Base-by-base conservation (phyloP, 345 rosid species). In the Gossypium longicalyx region DNA sequence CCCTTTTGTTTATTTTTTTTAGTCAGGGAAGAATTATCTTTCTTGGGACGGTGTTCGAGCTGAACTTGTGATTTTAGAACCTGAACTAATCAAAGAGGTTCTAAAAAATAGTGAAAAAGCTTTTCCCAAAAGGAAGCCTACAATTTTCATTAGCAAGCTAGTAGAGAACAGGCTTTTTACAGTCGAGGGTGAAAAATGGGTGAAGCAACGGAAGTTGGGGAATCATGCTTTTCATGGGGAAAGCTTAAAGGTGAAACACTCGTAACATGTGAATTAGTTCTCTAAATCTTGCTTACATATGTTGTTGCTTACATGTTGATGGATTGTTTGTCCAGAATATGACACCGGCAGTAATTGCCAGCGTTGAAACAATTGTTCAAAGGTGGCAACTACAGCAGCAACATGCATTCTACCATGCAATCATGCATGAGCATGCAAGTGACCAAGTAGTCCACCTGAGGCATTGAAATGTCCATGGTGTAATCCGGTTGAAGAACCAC, bases 201-300 rank as follows among this genome's bases (percentile, higher is more conserved):
- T 3, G 16, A 58, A 23, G 62, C 62, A 3, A 2, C 15, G 62
- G 7, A 22, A 58, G 62, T 29, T 58, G 29, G 86, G 87, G 17
- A 84, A 80, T 67, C 70, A 78, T 12, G 83, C 77, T 63, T 86
- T 87, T 72, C 86, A 84, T 77, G 79, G 81, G 4, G 82, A 87
- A 44, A 58, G 77, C 82, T 77, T 88, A 71, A 84, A 77, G 61
- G 86, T 82, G 77, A 63, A 29, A 11, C 34, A 29, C 15, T 23
- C 0, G 16, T 4, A 58, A 3, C 2, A 58, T 57, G 22, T 22
- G 61, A 57, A 57, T 57, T 49, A 49, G 53, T 49, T 49, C 3
- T 49, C 38, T 29, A 4, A 29, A 29, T 29, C 1, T 29, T 29
- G 38, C 38, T 29, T 29, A 29, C 29, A 27, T 27, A 27, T 27